These are phyloP conservation scores for Nannochloris sp. DNA, from an alignment of 139 green algal species.

Conservation along the genomic window DNA sequence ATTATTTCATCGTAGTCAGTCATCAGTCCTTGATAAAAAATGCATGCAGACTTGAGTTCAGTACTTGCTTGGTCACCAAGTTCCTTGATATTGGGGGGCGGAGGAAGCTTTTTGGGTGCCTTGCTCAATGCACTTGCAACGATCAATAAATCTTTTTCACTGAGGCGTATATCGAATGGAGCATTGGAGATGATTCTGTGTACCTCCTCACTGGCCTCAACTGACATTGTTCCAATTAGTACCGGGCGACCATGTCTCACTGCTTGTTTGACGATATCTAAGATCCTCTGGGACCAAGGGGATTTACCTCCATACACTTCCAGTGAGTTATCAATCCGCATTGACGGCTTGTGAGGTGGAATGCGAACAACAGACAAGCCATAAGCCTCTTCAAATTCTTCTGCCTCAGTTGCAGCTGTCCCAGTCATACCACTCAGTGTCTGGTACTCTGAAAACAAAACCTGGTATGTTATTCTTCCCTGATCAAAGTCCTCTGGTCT, in stretches of 20 bases:
- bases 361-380: conserved; percentile 55
- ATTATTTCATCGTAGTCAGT: too few species aligned
- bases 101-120: too few species aligned
- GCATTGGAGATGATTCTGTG: neutral
- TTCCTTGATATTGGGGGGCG: too few species aligned
- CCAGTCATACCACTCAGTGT: conserved; percentile 70
- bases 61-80: too few species aligned
- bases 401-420: conserved; percentile 29
- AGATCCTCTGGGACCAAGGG: conserved; percentile 3
- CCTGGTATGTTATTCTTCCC: conserved; percentile 55
- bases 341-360: conserved; percentile 65
- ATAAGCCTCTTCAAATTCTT: conserved; percentile 55
- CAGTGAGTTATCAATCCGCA: conserved; percentile 45
- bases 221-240: conserved; percentile 79
- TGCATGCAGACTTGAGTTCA: too few species aligned
- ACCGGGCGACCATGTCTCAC: conserved; percentile 50
- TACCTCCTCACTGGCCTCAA: conserved; percentile 48
- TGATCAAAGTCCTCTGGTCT: conserved; percentile 15
- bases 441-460: conserved; percentile 54
- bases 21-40: too few species aligned
- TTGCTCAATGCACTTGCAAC: too few species aligned
- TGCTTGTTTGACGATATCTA: conserved; percentile 13
- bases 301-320: conserved; percentile 40
- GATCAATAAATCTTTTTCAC: conserved; percentile 36
- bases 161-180: neutral